Evolutionary conservation across 306 rosid genomes (phyloP), one percentile per base, ranked within the genome.

Genomic region (Vicia villosa): DNA sequence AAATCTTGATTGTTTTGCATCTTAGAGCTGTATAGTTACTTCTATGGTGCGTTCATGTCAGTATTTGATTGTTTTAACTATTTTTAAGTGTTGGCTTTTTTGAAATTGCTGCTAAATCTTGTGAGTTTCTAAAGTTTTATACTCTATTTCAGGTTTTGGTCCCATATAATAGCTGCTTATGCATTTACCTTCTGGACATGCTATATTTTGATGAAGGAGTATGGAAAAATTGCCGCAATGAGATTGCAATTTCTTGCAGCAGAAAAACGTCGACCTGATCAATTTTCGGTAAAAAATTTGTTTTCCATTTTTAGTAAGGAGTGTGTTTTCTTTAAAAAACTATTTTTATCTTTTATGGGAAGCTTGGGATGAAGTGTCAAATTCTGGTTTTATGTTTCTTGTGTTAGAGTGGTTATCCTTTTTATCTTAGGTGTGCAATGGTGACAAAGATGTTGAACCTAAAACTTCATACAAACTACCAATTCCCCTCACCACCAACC

Each of bases 121-220:
- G 41, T 34, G 54, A 58, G 57, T 32, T 75, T 30, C 54, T 63
- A 37, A 66, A 71, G 26, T 49, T 63, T n/a, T 14, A 11, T 42
- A 10, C 68, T 75, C 66, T 75, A 19, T 66, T 55, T 68, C 83
- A 94, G 99, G 87, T 84, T 88, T 70, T 94, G 96, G 96, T 73
- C 82, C 74, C 97, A 94, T 82, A 63, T 94, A 79, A 57, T 87
- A 66, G 68, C 83, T 87, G 96, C 95, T 69, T 94, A 91, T 83
- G 88, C 77, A 62, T 80, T 91, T 80, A 91, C 99, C 74, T 66
- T 94, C 71, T 94, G 95, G 97, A 87, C 92, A 41, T 94, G 96
- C 82, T 91, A 78, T 68, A 79, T 89, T 75, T 72, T 94, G 84
- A 45, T 74, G 28, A 87, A 63, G 85, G 99, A 94, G 86, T 94